Base-by-base conservation (phyloP, 2,329 filamentous ascomycete species). In the Colletotrichum sp. region DNA sequence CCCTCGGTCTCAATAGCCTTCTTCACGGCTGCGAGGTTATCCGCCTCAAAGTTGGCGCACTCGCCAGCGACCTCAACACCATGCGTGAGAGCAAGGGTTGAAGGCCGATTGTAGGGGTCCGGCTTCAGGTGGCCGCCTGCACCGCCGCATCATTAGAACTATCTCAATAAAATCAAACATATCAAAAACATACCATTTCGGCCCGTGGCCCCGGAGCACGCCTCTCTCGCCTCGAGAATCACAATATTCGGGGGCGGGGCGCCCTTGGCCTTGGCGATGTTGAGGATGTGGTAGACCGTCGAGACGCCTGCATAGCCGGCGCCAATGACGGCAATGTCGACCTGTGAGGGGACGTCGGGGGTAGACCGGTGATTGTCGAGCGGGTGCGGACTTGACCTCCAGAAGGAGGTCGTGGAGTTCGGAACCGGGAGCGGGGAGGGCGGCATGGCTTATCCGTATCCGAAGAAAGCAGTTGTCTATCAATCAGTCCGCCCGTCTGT, bases 171-270 rank as follows among this genome's bases (percentile, higher is more conserved):
- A 91, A 86, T 26, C 84, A 76, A 89, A 82, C 69, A 84, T 85
- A 4, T 48, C 38, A n/a, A 12, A 48, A 4, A 79, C 79, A 24
- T 89, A 56, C 89, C 89, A 76, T 90, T 90, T 56, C 89, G 85
- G 2, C 87, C 89, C 4, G 90, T 91, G 3, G 89, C 90, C 14
- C 89, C 89, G 18, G 86, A 87, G 78, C 87, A 89, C 7, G 88
- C 78, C 48, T 85, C 81, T 4, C 89, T 83, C 5, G 89, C 88
- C 76, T 91, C 89, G 16, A 90, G 81, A 7, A 90, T 85, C 4
- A 87, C 83, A 5, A 90, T 56, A 2, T 21, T 71, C 4, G 69
- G 79, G 14, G 73, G 64, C 8, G 68, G 24, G 79, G n/a, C 71
- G 82, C 82, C 18, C 79, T 80, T 12, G 81, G 80, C 77, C 34